Evolutionary conservation across 2,329 filamentous ascomycete genomes (phyloP), one percentile per base, ranked within the genome.

Genomic region (Pseudogymnoascus sp.): DNA sequence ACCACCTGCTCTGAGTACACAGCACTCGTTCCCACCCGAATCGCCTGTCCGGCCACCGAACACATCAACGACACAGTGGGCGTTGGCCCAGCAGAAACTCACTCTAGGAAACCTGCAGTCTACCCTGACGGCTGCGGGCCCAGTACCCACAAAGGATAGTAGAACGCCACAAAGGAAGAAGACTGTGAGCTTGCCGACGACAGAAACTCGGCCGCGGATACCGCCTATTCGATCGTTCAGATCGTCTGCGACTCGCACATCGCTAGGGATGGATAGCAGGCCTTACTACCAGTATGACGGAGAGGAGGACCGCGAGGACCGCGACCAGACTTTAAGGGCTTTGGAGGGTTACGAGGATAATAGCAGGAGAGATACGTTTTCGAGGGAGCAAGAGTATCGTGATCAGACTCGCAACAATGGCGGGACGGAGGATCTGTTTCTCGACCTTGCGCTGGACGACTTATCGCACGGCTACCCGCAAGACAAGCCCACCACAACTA

Each of bases 381-480:
- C 61, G 18, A 58, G 61, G 37, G 35, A 37, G 37, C 45, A 62
- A 43, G 43, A 58, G 38, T 55, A 62, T 21, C 41, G 43, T 1
- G 61, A 60, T 28, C 28, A 33, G 33, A 60, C 31, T 21, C 60
- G 52, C 45, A 33, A 35, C 41, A 38, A 55, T 62, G 49, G 14
- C 28, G 21, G 28, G 40, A 61, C 59, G 23, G 68, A 68, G 59
- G 70, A 72, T 63, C 62, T 71, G 49, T 72, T 72, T 65, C 63
- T 72, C 59, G 68, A 70, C 61, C 67, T 72, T 38, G 71, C 69
- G 41, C 38, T 66, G 61, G 67, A 71, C 61, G 63, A 72, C 35
- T 64, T 66, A 52, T 52, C 45, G 23, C 45, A 52, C 4, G 45
- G 45, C 23, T 52, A 52, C 45, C 23, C 23, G 23, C 45, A 52